Evolutionary conservation across 1,284 basidiomycete genomes (phyloP).

Genomic region (Microbotryum violaceum): DNA sequence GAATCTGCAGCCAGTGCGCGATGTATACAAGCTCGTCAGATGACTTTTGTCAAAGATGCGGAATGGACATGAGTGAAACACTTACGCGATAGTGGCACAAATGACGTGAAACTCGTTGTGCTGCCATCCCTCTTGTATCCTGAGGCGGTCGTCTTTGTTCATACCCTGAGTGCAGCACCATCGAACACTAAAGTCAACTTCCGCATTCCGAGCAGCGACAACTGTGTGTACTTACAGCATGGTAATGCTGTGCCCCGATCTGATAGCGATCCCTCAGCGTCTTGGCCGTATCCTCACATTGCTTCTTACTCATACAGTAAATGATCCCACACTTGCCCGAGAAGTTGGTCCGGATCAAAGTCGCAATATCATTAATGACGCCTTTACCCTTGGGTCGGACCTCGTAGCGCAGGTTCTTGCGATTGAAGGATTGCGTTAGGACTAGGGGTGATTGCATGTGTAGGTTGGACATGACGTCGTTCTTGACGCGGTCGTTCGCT

Average conservation of each 20-base stretch:
- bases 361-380: conserved; percentile 58
- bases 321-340: conserved; percentile 69
- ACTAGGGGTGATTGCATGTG: conserved; percentile 55
- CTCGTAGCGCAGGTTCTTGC: conserved; percentile 73
- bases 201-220: not conserved
- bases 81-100: conserved; percentile 65
- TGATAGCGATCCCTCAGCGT: conserved; percentile 53
- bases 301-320: conserved; percentile 65
- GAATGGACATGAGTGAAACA: conserved; percentile 13
- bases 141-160: conserved; percentile 55
- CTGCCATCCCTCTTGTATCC: conserved; percentile 68
- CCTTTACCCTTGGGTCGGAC: conserved; percentile 58
- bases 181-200: too few species aligned
- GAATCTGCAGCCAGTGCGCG: conserved; percentile 46
- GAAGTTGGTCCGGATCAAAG: conserved; percentile 60
- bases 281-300: conserved; percentile 72
- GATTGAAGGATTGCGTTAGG: conserved; percentile 82
- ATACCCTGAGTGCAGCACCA: conserved; percentile 44
- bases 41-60: conserved; percentile 8
- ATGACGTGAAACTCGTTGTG: conserved; percentile 66
- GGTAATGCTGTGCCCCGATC: conserved; percentile 71
- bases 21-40: conserved; percentile 42
- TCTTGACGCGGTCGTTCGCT: conserved; percentile 66
- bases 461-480: conserved; percentile 69
- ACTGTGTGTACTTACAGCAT: conserved; percentile 50